These are phyloP conservation scores for Nematodospora valgi DNA, from an alignment of 805 yeast genomes.

Conservation along the genomic window DNA sequence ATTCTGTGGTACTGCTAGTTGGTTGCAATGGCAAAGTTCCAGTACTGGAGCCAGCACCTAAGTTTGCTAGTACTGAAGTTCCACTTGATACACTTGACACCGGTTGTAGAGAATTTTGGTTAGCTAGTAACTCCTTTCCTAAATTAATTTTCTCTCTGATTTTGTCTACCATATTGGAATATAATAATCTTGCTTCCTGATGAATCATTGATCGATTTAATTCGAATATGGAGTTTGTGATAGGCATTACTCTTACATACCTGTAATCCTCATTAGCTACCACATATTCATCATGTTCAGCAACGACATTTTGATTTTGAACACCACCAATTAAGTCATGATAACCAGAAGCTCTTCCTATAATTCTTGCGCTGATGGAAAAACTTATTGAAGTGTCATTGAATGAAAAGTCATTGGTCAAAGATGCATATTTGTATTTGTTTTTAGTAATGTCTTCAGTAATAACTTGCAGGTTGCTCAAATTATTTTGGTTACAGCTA, in stretches of 20 bases:
- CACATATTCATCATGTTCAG: conserved; percentile 25
- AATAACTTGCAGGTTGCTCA: neutral
- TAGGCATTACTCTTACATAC: conserved; percentile 23
- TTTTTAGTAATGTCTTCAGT: neutral
- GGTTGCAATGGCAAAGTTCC: conserved; percentile 11
- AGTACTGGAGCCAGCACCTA: neutral
- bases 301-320: conserved; percentile 4
- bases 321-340: conserved; percentile 14
- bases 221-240: conserved; percentile 22
- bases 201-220: conserved; percentile 27
- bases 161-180: conserved; percentile 22
- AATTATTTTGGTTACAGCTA: no score
- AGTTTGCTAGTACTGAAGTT: conserved; percentile 4
- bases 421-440: conserved; percentile 15
- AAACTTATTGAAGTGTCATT: conserved; percentile 28
- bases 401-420: conserved; percentile 28
- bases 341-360: conserved; percentile 34
- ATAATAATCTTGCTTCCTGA: conserved; percentile 33
- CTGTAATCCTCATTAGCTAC: conserved; percentile 26
- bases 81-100: conserved; percentile 2
- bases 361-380: conserved; percentile 33
- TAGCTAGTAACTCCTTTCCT: conserved; percentile 17
- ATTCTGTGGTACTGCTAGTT: conserved; percentile 20
- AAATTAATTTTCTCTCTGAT: conserved; percentile 25
- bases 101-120: neutral